phyloP scores from a whole-genome alignment of 108 stramenopile genomes.

The Chaetoceros muelleri region DNA sequence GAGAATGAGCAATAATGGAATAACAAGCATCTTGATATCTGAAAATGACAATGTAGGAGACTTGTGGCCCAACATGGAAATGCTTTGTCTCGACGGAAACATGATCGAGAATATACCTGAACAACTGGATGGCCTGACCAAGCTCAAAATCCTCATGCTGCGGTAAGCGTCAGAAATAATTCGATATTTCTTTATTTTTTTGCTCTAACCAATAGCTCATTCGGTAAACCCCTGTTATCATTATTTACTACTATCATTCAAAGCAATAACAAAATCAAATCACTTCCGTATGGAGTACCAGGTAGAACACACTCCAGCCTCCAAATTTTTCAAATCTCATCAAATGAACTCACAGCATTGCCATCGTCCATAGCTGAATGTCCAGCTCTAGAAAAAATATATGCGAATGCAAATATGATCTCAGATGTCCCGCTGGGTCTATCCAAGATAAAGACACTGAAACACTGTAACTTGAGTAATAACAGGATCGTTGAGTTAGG shows the following conservation, averaged over 20 bases:
- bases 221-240: no score
- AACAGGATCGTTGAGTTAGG: conserved; percentile 26
- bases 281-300: conserved; percentile 24
- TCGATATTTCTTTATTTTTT: no score
- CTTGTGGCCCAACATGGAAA: conserved; percentile 16
- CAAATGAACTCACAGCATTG: conserved; percentile 33
- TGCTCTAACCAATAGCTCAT: no score
- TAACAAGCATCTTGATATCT: no score
- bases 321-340: conserved; percentile 35
- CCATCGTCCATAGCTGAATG: conserved; percentile 16
- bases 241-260: neutral
- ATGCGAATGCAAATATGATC: conserved; percentile 40
- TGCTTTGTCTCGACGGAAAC: conserved; percentile 52
- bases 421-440: conserved; percentile 23
- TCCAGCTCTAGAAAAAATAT: conserved; percentile 24
- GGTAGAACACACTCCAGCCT: conserved; percentile 9
- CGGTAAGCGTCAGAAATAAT: neutral
- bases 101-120: conserved; percentile 13
- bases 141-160: conserved; percentile 24
- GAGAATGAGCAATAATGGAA: conserved; percentile 33
- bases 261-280: conserved; percentile 23
- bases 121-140: conserved; percentile 18
- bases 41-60: neutral
- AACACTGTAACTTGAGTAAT: conserved; percentile 33
- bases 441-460: conserved; percentile 11